A percentile compares a stretch with the other conserved stretches of the same genome.
phyloP scores from a whole-genome alignment of 495 filamentous ascomycete genomes.

The Tuber microsphaerosporum region DNA sequence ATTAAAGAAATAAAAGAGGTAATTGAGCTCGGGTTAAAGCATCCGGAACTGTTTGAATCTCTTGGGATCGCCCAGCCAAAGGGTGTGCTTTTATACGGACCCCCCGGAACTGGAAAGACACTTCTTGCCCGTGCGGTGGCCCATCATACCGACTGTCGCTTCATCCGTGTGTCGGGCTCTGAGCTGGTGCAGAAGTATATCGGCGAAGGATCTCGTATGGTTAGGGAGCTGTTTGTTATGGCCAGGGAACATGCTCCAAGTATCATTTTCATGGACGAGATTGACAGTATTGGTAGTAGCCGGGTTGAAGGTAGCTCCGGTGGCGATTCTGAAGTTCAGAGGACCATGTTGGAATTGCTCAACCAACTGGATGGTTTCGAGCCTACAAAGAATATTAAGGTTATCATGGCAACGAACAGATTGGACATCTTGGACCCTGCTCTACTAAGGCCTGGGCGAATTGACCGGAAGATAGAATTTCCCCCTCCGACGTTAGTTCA shows the following conservation, averaged over 20 bases:
- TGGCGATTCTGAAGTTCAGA: conserved; percentile 97
- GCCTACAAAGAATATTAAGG: conserved; percentile 99
- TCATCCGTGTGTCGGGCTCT: conserved; percentile 93
- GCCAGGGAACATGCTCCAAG: conserved; percentile 96
- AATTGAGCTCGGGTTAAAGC: conserved; percentile 95
- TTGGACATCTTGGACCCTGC: conserved; percentile 96
- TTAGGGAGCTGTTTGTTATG: conserved; percentile 98
- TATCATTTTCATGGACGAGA: conserved; percentile 99
- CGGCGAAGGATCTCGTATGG: conserved; percentile 95
- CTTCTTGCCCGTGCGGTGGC: conserved; percentile 90
- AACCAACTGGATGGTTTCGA: conserved; percentile 99
- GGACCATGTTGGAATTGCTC: conserved; percentile 96
- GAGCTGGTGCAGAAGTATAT: conserved; percentile 99
- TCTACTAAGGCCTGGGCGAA: conserved; percentile 84
- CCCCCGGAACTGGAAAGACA: conserved; percentile 95
- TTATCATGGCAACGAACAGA: conserved; percentile 98
- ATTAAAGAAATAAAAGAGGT: conserved; percentile 99
- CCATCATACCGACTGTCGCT: conserved; percentile 97
- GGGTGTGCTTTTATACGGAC: conserved; percentile 93
- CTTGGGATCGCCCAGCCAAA: conserved; percentile 97
- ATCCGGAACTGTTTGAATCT: conserved; percentile 97
- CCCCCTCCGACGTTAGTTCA: conserved; percentile 72
- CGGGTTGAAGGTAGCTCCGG: conserved; percentile 91
- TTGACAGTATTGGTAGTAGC: conserved; percentile 95
- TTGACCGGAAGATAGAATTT: conserved; percentile 99